Evolutionary conservation across 257 asterid species (phyloP).

Genomic region (Solanum etuberosum): DNA sequence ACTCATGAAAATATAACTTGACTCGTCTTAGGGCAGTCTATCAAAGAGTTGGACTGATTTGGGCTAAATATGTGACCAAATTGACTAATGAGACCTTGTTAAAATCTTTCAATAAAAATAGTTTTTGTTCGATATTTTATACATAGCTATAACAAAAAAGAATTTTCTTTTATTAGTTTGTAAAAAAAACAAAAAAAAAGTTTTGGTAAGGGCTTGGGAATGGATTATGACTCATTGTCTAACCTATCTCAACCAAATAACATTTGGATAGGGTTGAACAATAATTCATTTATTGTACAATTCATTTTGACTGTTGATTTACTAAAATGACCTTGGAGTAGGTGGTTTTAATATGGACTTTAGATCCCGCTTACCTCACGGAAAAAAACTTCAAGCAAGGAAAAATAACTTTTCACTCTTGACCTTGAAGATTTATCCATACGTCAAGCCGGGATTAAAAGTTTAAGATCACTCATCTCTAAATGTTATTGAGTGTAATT

Average conservation of each 20-base stretch:
- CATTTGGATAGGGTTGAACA: neutral
- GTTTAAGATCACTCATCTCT: neutral
- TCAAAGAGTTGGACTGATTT: neutral
- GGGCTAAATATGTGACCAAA: neutral
- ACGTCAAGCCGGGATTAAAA: accelerated
- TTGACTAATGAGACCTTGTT: neutral
- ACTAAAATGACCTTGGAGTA: neutral
- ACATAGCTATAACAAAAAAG: neutral
- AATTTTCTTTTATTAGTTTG: neutral
- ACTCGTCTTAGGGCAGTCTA: neutral
- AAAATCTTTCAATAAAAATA: neutral
- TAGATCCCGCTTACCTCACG: neutral
- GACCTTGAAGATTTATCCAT: neutral
- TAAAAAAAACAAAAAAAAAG: neutral
- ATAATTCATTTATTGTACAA: neutral
- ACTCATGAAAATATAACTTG: neutral
- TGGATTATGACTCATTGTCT: neutral
- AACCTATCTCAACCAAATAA: neutral
- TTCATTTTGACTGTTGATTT: neutral
- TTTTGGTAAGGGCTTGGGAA: neutral
- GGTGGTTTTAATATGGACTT: neutral
- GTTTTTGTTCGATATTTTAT: neutral
- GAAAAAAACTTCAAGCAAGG: neutral
- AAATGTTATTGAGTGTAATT: neutral
- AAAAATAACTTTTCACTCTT: neutral